These are phyloP conservation scores for Asparagopsis taxiformis DNA, from an alignment of 31 red algal species.

Conservation along the genomic window DNA sequence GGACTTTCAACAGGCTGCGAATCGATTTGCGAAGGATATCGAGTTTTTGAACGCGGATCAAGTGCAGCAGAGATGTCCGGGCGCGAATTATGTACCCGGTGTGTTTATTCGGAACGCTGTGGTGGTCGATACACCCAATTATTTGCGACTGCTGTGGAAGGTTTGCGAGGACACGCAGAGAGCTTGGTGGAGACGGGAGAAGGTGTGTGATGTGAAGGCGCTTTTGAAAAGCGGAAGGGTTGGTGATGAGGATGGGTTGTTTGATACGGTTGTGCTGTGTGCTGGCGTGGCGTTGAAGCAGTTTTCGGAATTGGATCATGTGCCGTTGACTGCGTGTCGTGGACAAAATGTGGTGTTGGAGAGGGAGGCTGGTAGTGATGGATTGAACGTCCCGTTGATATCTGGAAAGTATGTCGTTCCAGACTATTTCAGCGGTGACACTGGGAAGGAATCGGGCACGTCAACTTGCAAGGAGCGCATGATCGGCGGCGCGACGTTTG, in stretches of 20 bases:
- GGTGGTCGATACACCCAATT: slow-evolving; percentile 45
- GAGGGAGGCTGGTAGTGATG: background rate
- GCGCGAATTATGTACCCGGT: slow-evolving; percentile 5
- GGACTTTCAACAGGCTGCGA: slow-evolving; percentile 42
- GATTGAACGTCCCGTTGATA: slow-evolving; percentile 24
- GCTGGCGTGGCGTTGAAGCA: slow-evolving; percentile 38
- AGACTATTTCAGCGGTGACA: slow-evolving; percentile 17
- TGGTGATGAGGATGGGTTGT: background rate
- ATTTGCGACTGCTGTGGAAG: slow-evolving; percentile 33
- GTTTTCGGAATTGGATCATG: slow-evolving; percentile 19
- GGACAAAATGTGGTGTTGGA: slow-evolving; percentile 54
- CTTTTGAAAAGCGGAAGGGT: slow-evolving; percentile 11
- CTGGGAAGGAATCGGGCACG: background rate
- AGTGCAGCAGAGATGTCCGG: slow-evolving; percentile 8
- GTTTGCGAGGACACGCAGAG: slow-evolving; percentile 34
- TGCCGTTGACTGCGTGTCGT: slow-evolving; percentile 41
- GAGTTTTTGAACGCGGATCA: slow-evolving; percentile 28
- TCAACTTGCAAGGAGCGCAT: background rate
- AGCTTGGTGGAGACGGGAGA: slow-evolving; percentile 29
- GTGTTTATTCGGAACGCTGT: slow-evolving; percentile 26
- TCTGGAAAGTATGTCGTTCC: slow-evolving; percentile 55
- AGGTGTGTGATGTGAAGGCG: slow-evolving; percentile 2
- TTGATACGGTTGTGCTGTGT: slow-evolving; percentile 63
- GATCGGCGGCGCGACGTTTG: slow-evolving; percentile 54
- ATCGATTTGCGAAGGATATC: slow-evolving; percentile 39